Conservation (phyloP, 345 rosid species). For the Salix viminalis region DNA sequence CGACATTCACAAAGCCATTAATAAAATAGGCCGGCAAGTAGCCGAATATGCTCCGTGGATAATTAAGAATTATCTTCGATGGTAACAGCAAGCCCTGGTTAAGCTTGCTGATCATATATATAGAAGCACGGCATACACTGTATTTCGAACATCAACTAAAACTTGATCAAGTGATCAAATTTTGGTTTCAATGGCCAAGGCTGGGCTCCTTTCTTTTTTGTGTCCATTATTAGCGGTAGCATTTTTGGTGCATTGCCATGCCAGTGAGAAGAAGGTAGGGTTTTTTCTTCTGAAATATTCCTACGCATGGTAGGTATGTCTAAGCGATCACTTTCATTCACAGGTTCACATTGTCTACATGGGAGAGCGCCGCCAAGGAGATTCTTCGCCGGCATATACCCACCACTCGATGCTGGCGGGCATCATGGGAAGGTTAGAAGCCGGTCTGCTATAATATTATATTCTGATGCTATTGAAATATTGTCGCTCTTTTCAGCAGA, state of each 20-base stretch:
- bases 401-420: constrained; percentile 35
- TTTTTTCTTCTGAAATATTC: not conserved
- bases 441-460: not conserved
- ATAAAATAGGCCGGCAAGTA: not conserved
- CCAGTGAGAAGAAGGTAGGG: constrained; percentile 26
- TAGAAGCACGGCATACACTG: constrained; percentile 5
- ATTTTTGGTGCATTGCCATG: constrained; percentile 25
- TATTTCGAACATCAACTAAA: too few species aligned
- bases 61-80: not conserved
- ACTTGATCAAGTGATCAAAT: not conserved
- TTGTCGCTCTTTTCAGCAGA: not conserved
- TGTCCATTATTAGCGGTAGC: constrained; percentile 13
- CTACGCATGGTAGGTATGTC: too few species aligned
- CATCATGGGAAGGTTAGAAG: constrained; percentile 34
- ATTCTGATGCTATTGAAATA: too few species aligned
- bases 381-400: not conserved
- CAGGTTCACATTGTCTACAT: constrained; percentile 41
- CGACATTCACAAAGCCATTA: too few species aligned
- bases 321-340: not conserved
- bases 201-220: constrained; percentile 14
- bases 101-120: not conserved
- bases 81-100: constrained; percentile 5
- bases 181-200: constrained; percentile 12
- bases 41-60: not conserved
- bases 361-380: constrained; percentile 30